Base-by-base conservation (phyloP, 768 basidiomycete species). In the Rhizopogon sp. region DNA sequence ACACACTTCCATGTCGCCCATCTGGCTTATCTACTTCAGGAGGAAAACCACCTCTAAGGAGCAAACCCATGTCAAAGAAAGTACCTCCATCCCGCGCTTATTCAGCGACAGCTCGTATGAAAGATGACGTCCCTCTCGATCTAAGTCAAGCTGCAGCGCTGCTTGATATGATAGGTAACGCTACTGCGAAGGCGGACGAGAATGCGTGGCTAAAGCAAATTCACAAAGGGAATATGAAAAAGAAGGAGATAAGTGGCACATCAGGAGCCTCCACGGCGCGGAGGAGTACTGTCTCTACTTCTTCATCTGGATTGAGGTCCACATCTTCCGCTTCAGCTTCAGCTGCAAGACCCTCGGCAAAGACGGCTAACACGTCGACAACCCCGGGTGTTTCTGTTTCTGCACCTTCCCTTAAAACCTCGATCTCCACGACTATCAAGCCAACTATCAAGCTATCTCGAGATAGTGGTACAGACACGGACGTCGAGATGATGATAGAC, bases 151-250 rank as follows among this genome's bases (percentile, higher is more conserved):
- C 35, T 6, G 47, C 47, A 9, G 20, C 8, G 5, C 20, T 37
- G 5, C 20, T 49, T 16, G 33, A 22, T 22, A 37, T 69, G 16
- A 65, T 69, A 42, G 58, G 58, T 29, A 57, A 65, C n/a, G 57
- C 59, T 7, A 61, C 60, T 33, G 60, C 41, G 25, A 52, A 62
- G n/a, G 17, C 67, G 16, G 67, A 69, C 28, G 56, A 57, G 35
- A 67, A 70, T 43, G 56, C 68, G 10, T 50, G 50, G 42, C 65
- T 60, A 55, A 69, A 69, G 54, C 63, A 71, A 44, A 57, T 52
- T 13, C 25, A 20, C 50, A 17, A 58, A 31, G n/a, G 59, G 7
- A 56, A 61, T 6, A 50, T 57, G 50, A 42, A 60, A 58, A 28
- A 61, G 53, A 35, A 51, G 56, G 6, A 50, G 52, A 42, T 58